Base-by-base conservation (phyloP, 768 basidiomycete genomes). In the Bullera alba region DNA sequence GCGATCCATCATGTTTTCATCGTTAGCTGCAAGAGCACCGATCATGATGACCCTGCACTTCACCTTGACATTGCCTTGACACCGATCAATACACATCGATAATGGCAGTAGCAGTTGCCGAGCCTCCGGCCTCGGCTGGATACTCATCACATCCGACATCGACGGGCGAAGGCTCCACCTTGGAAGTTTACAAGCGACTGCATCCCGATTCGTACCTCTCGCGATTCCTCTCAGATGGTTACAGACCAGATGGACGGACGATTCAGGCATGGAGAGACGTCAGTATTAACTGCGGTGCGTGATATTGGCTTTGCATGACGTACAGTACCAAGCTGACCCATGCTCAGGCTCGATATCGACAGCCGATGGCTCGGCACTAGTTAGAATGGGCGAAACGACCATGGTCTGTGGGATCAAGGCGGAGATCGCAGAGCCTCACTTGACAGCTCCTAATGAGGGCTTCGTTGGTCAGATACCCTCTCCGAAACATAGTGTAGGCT, bases 341-440 rank as follows among this genome's bases (percentile, higher is more conserved):
- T 21, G 22, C 8, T 15, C 47, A 92, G 91, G 90, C 45, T 93
- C 92, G 2, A 85, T 99, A 75, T 84, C 87, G 0, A 96, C 95
- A 0, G 91, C 95, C 0, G 80, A 91, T 56, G 91, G 92, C 0
- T 95, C 91, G 4, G 83, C 92, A 0, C 83, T 99, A 34, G 87
- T 96, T 3, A 77, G 89, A 23, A 69, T 96, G 52, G 95, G 95
- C 17, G 80, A 87, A 41, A 95, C 93, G n/a, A 96, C 89, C 1
- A 77, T 97, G 30, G 87, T 96, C 0, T 96, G 92, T 63, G 95
- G 95, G 0, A 81, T 99, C 58, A 96, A 95, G 68, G 91, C 89
- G 14, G 92, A 97, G 73, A 84, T 93, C 34, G 84, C 89, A 23
- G 87, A 90, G 62, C 93, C 93, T 4, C 86, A 87, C 59, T 67